Percentiles rank a stretch among this genome's conserved stretches.
Conservation (phyloP, 2,329 filamentous ascomycete genomes). For the Colletotrichum sidae region DNA sequence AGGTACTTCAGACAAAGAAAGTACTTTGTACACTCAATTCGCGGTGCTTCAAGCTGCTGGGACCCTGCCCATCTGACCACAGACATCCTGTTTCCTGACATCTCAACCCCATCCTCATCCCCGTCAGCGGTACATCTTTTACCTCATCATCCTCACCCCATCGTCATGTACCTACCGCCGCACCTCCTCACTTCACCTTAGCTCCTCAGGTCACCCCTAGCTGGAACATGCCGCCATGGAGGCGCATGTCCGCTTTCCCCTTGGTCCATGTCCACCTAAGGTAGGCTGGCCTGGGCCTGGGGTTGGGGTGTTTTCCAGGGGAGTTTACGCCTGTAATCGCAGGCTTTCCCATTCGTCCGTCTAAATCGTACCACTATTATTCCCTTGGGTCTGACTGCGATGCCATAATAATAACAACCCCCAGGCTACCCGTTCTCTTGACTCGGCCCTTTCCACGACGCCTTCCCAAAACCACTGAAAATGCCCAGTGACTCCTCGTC, state of each 20-base stretch:
- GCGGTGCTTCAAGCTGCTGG: no score
- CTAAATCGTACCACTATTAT: conserved; percentile 34
- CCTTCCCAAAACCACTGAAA: conserved; percentile 35
- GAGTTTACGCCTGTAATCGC: conserved; percentile 36
- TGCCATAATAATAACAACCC: conserved; percentile 37
- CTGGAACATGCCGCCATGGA: conserved; percentile 20
- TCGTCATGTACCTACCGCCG: conserved; percentile 4
- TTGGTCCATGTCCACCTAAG: background rate
- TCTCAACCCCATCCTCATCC: conserved; percentile 5
- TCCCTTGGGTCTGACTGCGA: background rate
- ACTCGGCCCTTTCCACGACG: conserved; percentile 34
- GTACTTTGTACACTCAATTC: background rate
- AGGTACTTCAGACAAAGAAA: background rate
- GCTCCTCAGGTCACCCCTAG: conserved; percentile 5
- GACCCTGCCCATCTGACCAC: background rate
- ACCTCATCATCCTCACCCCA: conserved; percentile 13
- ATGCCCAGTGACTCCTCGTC: conserved; percentile 46
- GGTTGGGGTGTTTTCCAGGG: background rate
- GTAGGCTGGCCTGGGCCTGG: background rate
- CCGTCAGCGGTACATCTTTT: conserved; percentile 8
- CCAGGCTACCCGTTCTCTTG: conserved; percentile 29
- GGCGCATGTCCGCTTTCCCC: conserved; percentile 30
- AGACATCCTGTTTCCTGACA: conserved; percentile 5
- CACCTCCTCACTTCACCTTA: background rate
- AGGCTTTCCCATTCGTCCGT: conserved; percentile 37